These are phyloP conservation scores for Ustilago cynodontis DNA, from an alignment of 1,284 basidiomycete species.

Conservation along the genomic window DNA sequence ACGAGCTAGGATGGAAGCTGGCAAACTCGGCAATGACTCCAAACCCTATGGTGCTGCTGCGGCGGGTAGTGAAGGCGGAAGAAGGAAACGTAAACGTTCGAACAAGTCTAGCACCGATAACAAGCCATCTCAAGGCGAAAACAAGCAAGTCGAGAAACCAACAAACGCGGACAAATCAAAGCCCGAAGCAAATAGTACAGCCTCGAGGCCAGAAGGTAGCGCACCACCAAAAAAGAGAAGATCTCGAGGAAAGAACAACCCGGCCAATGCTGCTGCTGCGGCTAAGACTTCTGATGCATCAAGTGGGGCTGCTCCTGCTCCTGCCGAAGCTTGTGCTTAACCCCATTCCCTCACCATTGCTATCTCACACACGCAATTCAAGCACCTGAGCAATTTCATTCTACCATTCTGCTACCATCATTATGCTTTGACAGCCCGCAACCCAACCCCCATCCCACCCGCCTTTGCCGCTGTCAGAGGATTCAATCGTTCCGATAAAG, in stretches of 20 bases:
- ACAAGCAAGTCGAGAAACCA: not conserved
- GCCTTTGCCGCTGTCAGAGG: not conserved
- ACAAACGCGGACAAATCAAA: not conserved
- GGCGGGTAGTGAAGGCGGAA: not conserved
- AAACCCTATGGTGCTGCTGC: not conserved
- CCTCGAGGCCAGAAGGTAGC: not conserved
- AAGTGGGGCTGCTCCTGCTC: slow-evolving; percentile 1
- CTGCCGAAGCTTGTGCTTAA: slow-evolving; percentile 20
- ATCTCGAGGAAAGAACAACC: slow-evolving; percentile 1
- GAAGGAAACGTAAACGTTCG: slow-evolving; percentile 23
- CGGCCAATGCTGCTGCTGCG: not conserved
- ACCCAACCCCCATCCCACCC: not conserved
- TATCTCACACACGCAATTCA: slow-evolving; percentile 7
- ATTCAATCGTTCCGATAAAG: slow-evolving; percentile 18
- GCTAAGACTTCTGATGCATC: too few relatives aligned
- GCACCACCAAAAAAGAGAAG: slow-evolving; percentile 8
- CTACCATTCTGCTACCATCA: not conserved
- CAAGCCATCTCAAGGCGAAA: not conserved
- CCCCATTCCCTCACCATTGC: not conserved
- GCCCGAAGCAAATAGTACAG: not conserved
- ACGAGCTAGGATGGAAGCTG: slow-evolving; percentile 18
- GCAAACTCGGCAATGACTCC: slow-evolving; percentile 3
- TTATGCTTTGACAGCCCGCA: slow-evolving; percentile 16
- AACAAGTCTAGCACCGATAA: not conserved
- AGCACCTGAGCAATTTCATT: not conserved